A percentile compares a stretch with the other conserved stretches of the same genome.
These are phyloP conservation scores for Tardiomyces blankii DNA, from an alignment of 1,139 yeast species.

Conservation along the genomic window DNA sequence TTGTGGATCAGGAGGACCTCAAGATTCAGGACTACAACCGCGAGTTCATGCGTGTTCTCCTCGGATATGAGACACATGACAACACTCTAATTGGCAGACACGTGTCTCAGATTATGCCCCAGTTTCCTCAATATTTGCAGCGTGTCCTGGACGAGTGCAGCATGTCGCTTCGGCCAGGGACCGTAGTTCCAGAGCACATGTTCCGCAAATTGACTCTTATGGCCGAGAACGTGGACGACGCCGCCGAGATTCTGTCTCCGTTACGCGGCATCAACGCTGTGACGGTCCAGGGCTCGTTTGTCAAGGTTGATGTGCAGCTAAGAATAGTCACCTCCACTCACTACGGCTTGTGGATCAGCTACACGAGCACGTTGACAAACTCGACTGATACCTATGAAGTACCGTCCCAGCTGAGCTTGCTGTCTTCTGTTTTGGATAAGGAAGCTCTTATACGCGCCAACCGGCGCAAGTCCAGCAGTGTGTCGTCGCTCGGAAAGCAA, in stretches of 20 bases:
- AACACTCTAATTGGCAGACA: slow-evolving; percentile 36
- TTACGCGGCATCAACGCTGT: slow-evolving; percentile 46
- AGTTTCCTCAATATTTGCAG: slow-evolving; percentile 44
- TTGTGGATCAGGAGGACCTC: slow-evolving; percentile 42
- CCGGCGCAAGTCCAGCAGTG: not conserved
- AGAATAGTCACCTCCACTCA: slow-evolving; percentile 54
- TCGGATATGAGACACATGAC: slow-evolving; percentile 43
- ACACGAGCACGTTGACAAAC: slow-evolving; percentile 35
- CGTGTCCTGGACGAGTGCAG: slow-evolving; percentile 30
- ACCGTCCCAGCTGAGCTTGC: slow-evolving; percentile 48
- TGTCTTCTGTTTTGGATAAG: slow-evolving; percentile 28
- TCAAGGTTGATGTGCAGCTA: slow-evolving; percentile 69
- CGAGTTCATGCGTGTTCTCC: slow-evolving; percentile 66
- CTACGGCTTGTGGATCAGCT: slow-evolving; percentile 78
- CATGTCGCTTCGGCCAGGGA: slow-evolving; percentile 28
- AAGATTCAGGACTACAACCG: slow-evolving; percentile 56
- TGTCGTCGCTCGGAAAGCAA: not conserved
- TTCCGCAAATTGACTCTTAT: slow-evolving; percentile 43
- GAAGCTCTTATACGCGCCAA: slow-evolving; percentile 11
- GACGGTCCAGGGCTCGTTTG: slow-evolving; percentile 56
- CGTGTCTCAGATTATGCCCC: slow-evolving; percentile 54
- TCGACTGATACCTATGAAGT: slow-evolving; percentile 21
- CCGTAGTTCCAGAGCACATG: slow-evolving; percentile 81
- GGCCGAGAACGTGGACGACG: slow-evolving; percentile 3
- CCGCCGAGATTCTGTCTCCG: slow-evolving; percentile 28